Conservation (phyloP, 768 basidiomycete genomes). For the Suillus hirtellus region DNA sequence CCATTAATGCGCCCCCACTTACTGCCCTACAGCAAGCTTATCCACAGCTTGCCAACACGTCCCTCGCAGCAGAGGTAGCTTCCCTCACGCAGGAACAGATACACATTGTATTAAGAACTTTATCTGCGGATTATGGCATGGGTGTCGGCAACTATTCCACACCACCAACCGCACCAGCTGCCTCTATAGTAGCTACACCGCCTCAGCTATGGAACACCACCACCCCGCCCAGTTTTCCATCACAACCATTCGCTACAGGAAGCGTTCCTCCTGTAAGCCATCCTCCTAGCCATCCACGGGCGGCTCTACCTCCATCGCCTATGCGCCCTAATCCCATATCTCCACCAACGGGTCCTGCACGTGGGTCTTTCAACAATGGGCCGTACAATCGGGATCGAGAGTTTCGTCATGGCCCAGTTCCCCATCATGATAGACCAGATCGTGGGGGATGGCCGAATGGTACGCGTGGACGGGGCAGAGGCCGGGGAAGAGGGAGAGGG, state of each 20-base stretch:
- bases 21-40: constrained; percentile 30
- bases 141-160: constrained; percentile 31
- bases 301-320: constrained; percentile 30
- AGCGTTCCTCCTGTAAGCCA: constrained; percentile 23
- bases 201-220: constrained; percentile 19
- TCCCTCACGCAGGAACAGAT: constrained; percentile 77
- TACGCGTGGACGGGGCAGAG: constrained; percentile 32
- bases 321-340: constrained; percentile 16
- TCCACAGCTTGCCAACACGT: constrained; percentile 44
- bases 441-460: constrained; percentile 33
- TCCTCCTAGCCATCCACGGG: constrained; percentile 20
- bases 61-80: constrained; percentile 70
- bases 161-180: constrained; percentile 28
- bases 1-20: constrained; percentile 13
- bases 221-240: constrained; percentile 16
- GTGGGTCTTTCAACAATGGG: constrained; percentile 27
- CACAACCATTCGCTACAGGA: constrained; percentile 14
- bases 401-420: constrained; percentile 24
- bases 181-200: constrained; percentile 27
- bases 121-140: constrained; percentile 44
- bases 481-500: constrained; percentile 30
- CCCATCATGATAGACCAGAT: constrained; percentile 34
- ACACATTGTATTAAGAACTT: constrained; percentile 61
- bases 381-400: constrained; percentile 29
- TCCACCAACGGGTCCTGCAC: constrained; percentile 19